Base-by-base conservation (phyloP, 257 asterid species). In the Vinca minor region DNA sequence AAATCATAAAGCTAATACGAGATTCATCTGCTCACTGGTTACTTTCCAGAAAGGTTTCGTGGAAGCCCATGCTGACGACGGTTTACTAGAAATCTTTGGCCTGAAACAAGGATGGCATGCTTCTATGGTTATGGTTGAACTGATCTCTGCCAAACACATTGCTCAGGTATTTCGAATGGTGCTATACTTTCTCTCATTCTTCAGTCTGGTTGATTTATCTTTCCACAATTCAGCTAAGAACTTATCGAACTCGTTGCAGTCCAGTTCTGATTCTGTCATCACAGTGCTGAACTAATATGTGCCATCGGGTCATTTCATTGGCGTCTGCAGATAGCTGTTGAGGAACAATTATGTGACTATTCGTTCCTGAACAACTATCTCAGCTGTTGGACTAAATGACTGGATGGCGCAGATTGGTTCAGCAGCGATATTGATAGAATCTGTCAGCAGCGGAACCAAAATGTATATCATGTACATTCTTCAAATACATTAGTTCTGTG, bases 41-140 rank as follows among this genome's bases (percentile, higher is more conserved):
- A 31, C 44, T 59, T 47, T 39, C 28, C 83, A 89, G 97, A 87
- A 75, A 76, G 97, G 97, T 64, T 89, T 89, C 63, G 85, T 89
- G 26, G 79, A 83, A 74, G 94, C 94, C 47, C 91, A 82, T 23
- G 87, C 95, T 0, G 95, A 89, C 74, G 95, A 89, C 59, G 94
- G 96, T 52, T 81, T 66, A 39, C 39, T 89, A 62, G 95, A 89
- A 78, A 71, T 87, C 35, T 87, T 89, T 53, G 96, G 95, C 54
- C 69, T 89, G 48, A 89, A 89, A 81, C 96, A 89, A 34, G 96
- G 96, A 68, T 89, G 96, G 96, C 96, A 89, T 75, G 96, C 96
- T 71, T 89, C 96, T 35, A 83, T 89, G 88, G 96, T 89, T 47
- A 89, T 89, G 96, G 91, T 70, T 45, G 95, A 89, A 71, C 77